Conservation (phyloP, 1,284 basidiomycete species). For the Cerrena zonata region DNA sequence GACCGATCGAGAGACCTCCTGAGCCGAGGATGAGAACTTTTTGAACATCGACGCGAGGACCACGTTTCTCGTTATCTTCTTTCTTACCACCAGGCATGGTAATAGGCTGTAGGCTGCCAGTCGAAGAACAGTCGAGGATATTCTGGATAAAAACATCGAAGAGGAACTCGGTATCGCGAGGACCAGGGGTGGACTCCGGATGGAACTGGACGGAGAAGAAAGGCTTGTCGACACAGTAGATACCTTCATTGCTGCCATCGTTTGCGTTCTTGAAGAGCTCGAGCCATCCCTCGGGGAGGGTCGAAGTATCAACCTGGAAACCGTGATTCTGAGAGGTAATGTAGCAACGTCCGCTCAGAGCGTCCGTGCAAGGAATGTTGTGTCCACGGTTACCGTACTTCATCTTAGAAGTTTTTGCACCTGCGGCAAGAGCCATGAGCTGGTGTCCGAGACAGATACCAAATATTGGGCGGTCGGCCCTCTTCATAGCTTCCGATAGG, state of each 20-base stretch:
- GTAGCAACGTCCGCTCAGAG: slow-evolving; percentile 92
- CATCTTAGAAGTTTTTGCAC: slow-evolving; percentile 94
- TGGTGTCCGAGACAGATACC: slow-evolving; percentile 99
- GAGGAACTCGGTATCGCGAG: slow-evolving; percentile 96
- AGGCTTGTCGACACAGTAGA: slow-evolving; percentile 85
- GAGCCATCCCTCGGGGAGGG: slow-evolving; percentile 84
- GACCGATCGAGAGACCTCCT: slow-evolving; percentile 96
- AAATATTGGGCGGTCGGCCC: slow-evolving; percentile 82
- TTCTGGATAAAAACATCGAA: slow-evolving; percentile 97
- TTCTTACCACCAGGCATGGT: slow-evolving; percentile 83
- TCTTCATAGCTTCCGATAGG: slow-evolving; percentile 69
- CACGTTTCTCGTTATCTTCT: slow-evolving; percentile 74
- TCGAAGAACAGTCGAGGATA: slow-evolving; percentile 70
- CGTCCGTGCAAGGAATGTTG: slow-evolving; percentile 96
- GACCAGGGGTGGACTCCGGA: slow-evolving; percentile 97
- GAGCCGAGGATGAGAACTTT: slow-evolving; percentile 97
- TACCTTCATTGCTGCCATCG: slow-evolving; percentile 95
- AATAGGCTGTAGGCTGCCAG: slow-evolving; percentile 70
- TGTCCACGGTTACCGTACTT: slow-evolving; percentile 99
- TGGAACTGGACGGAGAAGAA: slow-evolving; percentile 99
- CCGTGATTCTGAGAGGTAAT: slow-evolving; percentile 99
- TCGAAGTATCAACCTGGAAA: slow-evolving; percentile 84
- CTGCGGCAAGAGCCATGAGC: slow-evolving; percentile 89
- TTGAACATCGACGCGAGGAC: slow-evolving; percentile 75
- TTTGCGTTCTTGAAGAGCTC: slow-evolving; percentile 96